Percentiles rank a stretch among this genome's conserved stretches.
Evolutionary conservation across 1,284 basidiomycete species (phyloP).

Genomic region (Cryptococcus sp.): DNA sequence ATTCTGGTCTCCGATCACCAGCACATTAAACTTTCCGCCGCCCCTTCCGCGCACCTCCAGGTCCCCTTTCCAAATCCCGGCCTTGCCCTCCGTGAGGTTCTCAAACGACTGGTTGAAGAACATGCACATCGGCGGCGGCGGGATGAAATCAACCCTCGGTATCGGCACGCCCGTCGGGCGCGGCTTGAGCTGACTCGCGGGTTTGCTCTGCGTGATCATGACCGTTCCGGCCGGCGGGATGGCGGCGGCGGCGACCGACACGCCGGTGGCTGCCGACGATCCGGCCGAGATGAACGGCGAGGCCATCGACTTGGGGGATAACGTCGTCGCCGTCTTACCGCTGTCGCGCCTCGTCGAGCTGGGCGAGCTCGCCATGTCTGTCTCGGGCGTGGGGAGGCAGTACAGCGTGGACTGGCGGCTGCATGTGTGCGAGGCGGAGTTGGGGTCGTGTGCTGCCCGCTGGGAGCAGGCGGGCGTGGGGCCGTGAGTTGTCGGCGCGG

Average conservation of each 20-base stretch:
- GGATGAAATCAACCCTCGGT: slow-evolving; percentile 37
- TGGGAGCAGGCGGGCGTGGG: neutral
- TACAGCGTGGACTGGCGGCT: slow-evolving; percentile 3
- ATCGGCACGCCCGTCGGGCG: slow-evolving; percentile 27
- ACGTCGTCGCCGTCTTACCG: neutral
- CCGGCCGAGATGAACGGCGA: slow-evolving; percentile 16
- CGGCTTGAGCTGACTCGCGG: slow-evolving; percentile 2
- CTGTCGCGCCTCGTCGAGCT: neutral
- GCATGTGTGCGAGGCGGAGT: neutral
- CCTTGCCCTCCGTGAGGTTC: slow-evolving; percentile 42
- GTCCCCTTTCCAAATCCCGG: slow-evolving; percentile 46
- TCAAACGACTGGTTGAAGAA: slow-evolving; percentile 44
- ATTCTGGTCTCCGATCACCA: slow-evolving; percentile 40
- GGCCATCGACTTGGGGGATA: slow-evolving; percentile 12
- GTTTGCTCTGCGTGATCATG: neutral
- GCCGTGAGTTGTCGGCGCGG: neutral
- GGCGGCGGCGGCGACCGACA: neutral
- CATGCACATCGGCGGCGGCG: slow-evolving; percentile 49
- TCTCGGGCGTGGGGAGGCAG: slow-evolving; percentile 37
- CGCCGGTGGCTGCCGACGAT: slow-evolving; percentile 5
- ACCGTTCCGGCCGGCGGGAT: no score
- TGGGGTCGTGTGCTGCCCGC: neutral
- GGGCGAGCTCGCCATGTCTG: slow-evolving; percentile 22
- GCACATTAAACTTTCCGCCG: slow-evolving; percentile 39
- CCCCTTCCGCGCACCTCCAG: slow-evolving; percentile 37